Evolutionary conservation across 176 grass and related monocot genomes (phyloP).

Genomic region (Ensete glaucum): DNA sequence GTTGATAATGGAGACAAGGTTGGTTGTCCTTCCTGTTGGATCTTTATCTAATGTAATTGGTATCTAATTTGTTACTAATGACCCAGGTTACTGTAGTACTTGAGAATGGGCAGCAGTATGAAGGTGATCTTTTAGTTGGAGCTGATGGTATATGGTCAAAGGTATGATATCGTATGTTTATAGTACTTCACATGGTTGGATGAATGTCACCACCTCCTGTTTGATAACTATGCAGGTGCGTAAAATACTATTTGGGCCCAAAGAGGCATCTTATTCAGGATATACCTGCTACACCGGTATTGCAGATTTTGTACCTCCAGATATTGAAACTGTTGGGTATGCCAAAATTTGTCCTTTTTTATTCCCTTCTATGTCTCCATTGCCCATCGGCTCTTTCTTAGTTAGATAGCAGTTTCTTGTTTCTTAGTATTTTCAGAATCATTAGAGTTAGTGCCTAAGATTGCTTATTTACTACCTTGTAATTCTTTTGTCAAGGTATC

Average conservation of each 20-base stretch:
- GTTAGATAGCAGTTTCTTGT: background rate
- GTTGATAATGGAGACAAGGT: conserved; percentile 86
- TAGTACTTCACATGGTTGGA: background rate
- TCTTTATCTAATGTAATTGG: no score
- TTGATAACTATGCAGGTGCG: conserved; percentile 55
- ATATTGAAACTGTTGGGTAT: conserved; percentile 97
- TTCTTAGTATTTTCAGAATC: background rate
- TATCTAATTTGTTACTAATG: background rate
- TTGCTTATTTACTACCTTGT: background rate
- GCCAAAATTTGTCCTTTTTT: conserved; percentile 1
- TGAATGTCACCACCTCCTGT: background rate
- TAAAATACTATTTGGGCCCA: conserved; percentile 57
- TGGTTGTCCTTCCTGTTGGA: background rate
- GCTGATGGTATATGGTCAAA: conserved; percentile 98
- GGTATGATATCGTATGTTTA: conserved; percentile 25
- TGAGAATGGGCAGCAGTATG: conserved; percentile 72
- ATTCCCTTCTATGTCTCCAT: background rate
- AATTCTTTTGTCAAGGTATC: conserved; percentile 44
- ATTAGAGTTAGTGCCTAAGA: background rate
- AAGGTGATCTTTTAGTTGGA: conserved; percentile 95
- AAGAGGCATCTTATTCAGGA: conserved; percentile 73
- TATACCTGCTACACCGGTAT: conserved; percentile 99
- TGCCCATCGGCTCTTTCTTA: background rate
- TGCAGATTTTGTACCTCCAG: conserved; percentile 86
- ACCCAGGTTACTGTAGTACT: conserved; percentile 72